Conservation (phyloP, 2,329 filamentous ascomycete species). For the Knufia petricola region DNA sequence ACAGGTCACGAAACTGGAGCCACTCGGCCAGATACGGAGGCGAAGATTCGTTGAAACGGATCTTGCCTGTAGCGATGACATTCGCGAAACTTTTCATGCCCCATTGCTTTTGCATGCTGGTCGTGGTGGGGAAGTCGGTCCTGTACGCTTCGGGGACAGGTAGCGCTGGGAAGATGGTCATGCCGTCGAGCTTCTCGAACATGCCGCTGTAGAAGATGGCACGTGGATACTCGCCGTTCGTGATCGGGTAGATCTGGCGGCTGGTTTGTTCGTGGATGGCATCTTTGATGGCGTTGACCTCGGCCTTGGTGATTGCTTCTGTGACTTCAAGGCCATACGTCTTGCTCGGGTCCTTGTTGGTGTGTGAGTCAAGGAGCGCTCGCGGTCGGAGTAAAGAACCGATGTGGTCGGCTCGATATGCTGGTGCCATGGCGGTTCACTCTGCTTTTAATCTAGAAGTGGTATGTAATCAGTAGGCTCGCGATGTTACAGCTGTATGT, state of each 20-base stretch:
- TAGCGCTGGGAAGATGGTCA: conserved; percentile 12
- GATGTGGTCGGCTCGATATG: conserved; percentile 24
- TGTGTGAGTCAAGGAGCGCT: conserved; percentile 17
- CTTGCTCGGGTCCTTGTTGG: conserved; percentile 12
- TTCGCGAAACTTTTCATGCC: conserved; percentile 9
- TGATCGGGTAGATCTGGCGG: conserved; percentile 19
- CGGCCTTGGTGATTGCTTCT: neutral
- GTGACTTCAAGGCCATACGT: conserved; percentile 7
- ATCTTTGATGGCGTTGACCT: conserved; percentile 14
- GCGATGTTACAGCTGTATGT: no score
- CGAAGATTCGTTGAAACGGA: conserved; percentile 10
- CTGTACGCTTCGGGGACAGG: conserved; percentile 9
- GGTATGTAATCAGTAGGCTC: no score
- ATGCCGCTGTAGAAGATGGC: conserved; percentile 23
- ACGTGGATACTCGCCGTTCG: conserved; percentile 23
- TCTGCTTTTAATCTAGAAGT: no score
- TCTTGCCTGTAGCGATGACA: conserved; percentile 11
- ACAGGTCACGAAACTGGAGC: conserved; percentile 12
- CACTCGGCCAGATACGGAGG: conserved; percentile 15
- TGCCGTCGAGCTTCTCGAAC: conserved; percentile 21
- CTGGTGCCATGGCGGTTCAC: conserved; percentile 17
- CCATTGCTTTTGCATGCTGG: conserved; percentile 11
- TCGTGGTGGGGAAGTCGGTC: conserved; percentile 15
- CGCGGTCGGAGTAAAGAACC: conserved; percentile 23
- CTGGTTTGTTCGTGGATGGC: conserved; percentile 19